Base-by-base conservation (phyloP, 495 filamentous ascomycete species). In the Astrothelium subdiscretum region DNA sequence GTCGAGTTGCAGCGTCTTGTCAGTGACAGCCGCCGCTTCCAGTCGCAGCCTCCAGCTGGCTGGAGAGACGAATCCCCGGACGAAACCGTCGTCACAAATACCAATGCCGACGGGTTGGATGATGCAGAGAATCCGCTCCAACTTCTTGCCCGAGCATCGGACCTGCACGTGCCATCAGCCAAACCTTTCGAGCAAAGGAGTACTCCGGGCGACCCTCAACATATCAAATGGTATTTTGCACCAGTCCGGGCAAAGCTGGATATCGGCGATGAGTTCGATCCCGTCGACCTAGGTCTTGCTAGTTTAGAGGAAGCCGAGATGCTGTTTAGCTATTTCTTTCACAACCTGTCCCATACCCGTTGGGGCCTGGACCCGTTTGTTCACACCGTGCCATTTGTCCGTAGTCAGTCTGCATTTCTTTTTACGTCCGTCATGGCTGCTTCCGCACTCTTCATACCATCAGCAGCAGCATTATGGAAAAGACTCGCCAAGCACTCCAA, bases 71-170 rank as follows among this genome's bases (percentile, higher is more conserved):
- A 11, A 11, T 2, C 5, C 15, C 8, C n/a, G 22, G 11, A 54
- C 29, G 48, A 54, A 20, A 29, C 48, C 2, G 24, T 24, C 6
- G 15, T 54, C 5, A 11, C 48, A 3, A 29, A 8, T 29, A 54
- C n/a, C 8, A 20, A 29, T 27, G 24, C 48, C 20, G 24, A 54
- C 24, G 48, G 29, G 27, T 69, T 89, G 4, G 86, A 88, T 63
- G 86, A 88, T 72, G 86, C 86, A 20, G 87, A 89, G 66, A 89
- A 89, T 62, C 87, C 87, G 0, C 72, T 89, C 11, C 86, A 89
- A 67, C 71, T 89, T 1, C 79, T 89, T 24, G 87, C 87, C 2
- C 77, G 85, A 22, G 86, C 87, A 0, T 88, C 86, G 5, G 85
- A 89, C 69, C 76, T 88, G 35, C 81, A 85, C 58, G 74, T 84